Base-by-base conservation (phyloP, 495 filamentous ascomycete species). In the Trichoderma reesei region DNA sequence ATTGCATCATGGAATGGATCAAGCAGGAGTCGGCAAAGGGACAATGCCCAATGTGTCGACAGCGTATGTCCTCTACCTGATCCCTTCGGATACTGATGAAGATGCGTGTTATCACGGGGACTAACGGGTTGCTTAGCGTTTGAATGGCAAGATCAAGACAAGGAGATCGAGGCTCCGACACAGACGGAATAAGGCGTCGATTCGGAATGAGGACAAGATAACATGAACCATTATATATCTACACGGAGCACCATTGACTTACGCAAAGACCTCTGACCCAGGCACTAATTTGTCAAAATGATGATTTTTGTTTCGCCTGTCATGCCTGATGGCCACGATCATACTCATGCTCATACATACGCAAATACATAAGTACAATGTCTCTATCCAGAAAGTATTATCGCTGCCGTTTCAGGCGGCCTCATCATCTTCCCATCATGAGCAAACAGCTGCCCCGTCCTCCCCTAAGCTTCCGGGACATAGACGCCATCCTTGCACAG, bases 31-130 rank as follows among this genome's bases (percentile, higher is more conserved):
- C 89, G 16, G 90, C 92, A 9, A 93, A 95, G 70, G 94, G 92
- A 16, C 85, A 96, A 56, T 99, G 94, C 74, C 94, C 94, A 16
- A 98, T 99, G 95, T 99, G 94, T 71, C 83, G 94, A 61, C 94
- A 97, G 74, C 92, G 91, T 94, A 82, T 75, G 87, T 70, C 41
- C 61, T 63, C 9, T 56, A 7, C 18, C 20, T 54, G 14, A 20
- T 18, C 10, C 13, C 6, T 20, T 26, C 7, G 3, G 8, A 20
- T 5, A 48, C 42, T n/a, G 6, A 11, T 39, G 38, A 39, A 39
- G 38, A 26, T 46, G 42, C 9, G 10, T 56, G 26, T 31, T 11
- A 31, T 3, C 20, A 56, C 34, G 11, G 26, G 13, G 34, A 56
- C 51, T 20, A 44, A 44, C 18, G 51, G 51, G 11, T 56, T 56